Base-by-base conservation (phyloP, 306 rosid genomes). In the Sechiopsis laciniata region DNA sequence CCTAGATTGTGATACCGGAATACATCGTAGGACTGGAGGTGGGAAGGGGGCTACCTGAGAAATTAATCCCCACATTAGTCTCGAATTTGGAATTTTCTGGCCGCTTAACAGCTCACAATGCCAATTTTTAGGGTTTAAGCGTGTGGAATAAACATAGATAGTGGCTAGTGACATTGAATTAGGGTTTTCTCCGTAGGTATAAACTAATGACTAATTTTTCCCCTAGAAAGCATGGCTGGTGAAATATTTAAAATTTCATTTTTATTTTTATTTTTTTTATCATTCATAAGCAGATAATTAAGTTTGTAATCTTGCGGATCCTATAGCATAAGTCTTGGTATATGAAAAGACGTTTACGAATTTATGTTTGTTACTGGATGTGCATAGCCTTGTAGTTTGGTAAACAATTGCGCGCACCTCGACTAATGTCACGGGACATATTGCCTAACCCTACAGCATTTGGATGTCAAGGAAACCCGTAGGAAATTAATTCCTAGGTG, bases 231-330 rank as follows among this genome's bases (percentile, higher is more conserved):
- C 71, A 5, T 19, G 71, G 71, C 54, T 65, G n/a, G 29, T 65
- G 54, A 53, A 65, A 10, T 19, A 2, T n/a, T n/a, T n/a, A n/a
- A n/a, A n/a, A n/a, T n/a, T 37, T 48, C 15, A 29, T 2, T 24
- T 6, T 26, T 60, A 6, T 45, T 7, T 14, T 45, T 6, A 35
- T 21, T 35, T 35, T n/a, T 58, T 24, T 32, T 26, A 26, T 1
- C 26, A 54, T 42, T 65, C 71, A 40, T 10, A 15, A 65, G 42
- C 54, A 40, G 71, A 65, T 65, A 17, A 65, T 65, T 40, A 40
- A 17, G 71, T 65, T 64, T 65, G 29, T 64, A 63, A 16, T 35
- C 13, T 8, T n/a, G 22, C 24, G 52, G 52, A 64, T n/a, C 24
- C 14, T 37, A 64, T 24, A 37, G 14, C 52, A 19, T 37, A 37